These are phyloP conservation scores for Medicago arabica DNA, from an alignment of 306 rosid species.

Conservation along the genomic window DNA sequence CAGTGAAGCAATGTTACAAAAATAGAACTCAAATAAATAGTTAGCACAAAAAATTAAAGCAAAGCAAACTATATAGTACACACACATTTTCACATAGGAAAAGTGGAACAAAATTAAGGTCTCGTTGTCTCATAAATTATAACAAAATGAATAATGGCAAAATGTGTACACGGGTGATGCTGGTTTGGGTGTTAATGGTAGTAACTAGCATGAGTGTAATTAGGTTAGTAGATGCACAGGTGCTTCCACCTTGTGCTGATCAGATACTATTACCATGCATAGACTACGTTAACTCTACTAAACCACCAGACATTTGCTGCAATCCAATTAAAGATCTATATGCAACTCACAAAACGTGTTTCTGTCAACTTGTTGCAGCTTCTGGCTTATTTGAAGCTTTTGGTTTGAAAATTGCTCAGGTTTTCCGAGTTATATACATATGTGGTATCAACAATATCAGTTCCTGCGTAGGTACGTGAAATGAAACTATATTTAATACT, in stretches of 20 bases:
- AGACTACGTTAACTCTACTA: constrained; percentile 26
- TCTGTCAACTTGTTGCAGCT: constrained; percentile 52
- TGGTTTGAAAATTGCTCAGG: constrained; percentile 35
- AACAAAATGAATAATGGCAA: neutral
- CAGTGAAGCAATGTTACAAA: neutral
- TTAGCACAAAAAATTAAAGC: neutral
- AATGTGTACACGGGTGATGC: neutral
- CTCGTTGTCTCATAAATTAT: neutral
- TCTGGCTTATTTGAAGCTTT: constrained; percentile 36
- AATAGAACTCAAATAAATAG: too few relatives aligned
- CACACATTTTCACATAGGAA: neutral
- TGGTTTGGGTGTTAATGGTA: neutral
- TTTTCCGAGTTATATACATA: constrained; percentile 41
- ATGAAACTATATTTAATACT: neutral
- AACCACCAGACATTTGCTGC: constrained; percentile 65
- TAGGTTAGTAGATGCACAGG: constrained; percentile 31
- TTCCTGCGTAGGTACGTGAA: constrained; percentile 36
- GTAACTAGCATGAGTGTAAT: neutral
- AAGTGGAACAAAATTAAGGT: neutral
- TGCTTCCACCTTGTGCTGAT: neutral
- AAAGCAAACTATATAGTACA: neutral
- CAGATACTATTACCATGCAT: constrained; percentile 42
- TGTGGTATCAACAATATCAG: constrained; percentile 46
- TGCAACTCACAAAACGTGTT: constrained; percentile 49
- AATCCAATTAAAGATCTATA: constrained; percentile 45